These are phyloP conservation scores for Ustilago vetiveriae DNA, from an alignment of 1,284 basidiomycete species.

Conservation along the genomic window DNA sequence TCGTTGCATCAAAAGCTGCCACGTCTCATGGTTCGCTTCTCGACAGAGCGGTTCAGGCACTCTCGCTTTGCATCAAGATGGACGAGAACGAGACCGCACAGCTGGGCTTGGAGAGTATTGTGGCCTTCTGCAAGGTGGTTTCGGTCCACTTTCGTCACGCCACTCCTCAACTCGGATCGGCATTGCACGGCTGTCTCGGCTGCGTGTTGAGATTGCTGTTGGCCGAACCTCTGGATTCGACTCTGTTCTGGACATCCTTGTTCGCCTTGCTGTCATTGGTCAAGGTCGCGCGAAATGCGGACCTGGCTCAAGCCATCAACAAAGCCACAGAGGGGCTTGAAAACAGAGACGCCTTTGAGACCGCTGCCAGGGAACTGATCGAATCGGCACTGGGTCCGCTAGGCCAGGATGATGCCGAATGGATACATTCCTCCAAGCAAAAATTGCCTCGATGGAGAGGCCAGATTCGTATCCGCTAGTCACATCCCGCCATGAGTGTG, in stretches of 20 bases:
- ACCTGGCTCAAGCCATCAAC: constrained; percentile 6
- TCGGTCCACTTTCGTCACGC: constrained; percentile 7
- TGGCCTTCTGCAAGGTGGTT: constrained; percentile 28
- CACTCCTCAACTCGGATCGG: constrained; percentile 2
- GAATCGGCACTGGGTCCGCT: constrained; percentile 17
- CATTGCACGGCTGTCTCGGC: constrained; percentile 13
- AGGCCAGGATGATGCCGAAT: constrained; percentile 30
- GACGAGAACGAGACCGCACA: constrained; percentile 43
- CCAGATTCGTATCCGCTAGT: constrained; percentile 34
- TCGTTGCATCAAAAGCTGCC: constrained; percentile 7
- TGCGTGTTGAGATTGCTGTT: constrained; percentile 22
- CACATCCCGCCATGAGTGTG: no score
- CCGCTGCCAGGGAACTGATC: constrained; percentile 20
- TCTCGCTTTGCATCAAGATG: constrained; percentile 39
- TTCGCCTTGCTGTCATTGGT: constrained; percentile 30
- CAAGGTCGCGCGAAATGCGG: constrained; percentile 21
- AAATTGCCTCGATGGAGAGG: constrained; percentile 29
- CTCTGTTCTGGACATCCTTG: constrained; percentile 26
- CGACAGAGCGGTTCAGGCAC: constrained; percentile 24
- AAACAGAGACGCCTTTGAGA: constrained; percentile 10
- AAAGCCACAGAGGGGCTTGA: constrained; percentile 19
- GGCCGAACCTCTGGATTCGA: constrained; percentile 28
- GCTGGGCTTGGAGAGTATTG: constrained; percentile 33
- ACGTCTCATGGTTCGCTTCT: constrained; percentile 3
- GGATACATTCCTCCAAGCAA: constrained; percentile 33